A percentile compares a stretch with the other conserved stretches of the same genome.
phyloP scores from a whole-genome alignment of 148 eudicot genomes.

The Drosera capensis region DNA sequence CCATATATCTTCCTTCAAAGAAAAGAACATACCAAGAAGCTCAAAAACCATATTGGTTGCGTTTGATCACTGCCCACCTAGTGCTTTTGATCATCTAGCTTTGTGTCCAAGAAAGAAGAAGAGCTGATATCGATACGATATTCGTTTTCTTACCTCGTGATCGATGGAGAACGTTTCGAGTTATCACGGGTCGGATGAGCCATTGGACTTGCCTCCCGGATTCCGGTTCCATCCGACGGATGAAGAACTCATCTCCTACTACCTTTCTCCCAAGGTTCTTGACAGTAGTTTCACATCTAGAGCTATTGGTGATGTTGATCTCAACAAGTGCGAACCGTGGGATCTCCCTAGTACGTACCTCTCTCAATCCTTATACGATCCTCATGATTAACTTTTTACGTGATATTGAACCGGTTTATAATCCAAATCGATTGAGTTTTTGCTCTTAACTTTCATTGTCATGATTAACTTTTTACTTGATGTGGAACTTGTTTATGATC shows the following conservation, averaged over 20 bases:
- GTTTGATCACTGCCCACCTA: too few species aligned
- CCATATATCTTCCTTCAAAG: too few species aligned
- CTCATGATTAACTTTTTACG: not conserved
- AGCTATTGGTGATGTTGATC: conserved; percentile 19
- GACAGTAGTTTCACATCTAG: conserved; percentile 9
- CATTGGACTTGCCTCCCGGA: conserved; percentile 16
- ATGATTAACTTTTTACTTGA: not conserved
- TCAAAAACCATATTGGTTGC: too few species aligned
- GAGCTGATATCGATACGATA: too few species aligned
- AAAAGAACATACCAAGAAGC: too few species aligned
- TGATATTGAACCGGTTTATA: not conserved
- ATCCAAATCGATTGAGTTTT: not conserved
- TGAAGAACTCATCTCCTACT: conserved; percentile 14
- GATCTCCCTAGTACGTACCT: conserved; percentile 19
- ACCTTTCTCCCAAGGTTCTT: conserved; percentile 10
- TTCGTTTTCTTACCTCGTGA: too few species aligned
- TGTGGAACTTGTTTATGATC: too few species aligned
- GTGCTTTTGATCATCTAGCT: too few species aligned
- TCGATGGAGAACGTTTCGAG: conserved; percentile 9
- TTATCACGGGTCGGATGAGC: conserved; percentile 5
- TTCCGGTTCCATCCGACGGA: conserved; percentile 12
- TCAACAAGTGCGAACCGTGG: conserved; percentile 19
- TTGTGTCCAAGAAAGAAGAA: too few species aligned
- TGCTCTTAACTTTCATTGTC: not conserved
- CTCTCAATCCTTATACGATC: not conserved